Evolutionary conservation across 768 basidiomycete species (phyloP).

Genomic region (Lactifluus echinatus): DNA sequence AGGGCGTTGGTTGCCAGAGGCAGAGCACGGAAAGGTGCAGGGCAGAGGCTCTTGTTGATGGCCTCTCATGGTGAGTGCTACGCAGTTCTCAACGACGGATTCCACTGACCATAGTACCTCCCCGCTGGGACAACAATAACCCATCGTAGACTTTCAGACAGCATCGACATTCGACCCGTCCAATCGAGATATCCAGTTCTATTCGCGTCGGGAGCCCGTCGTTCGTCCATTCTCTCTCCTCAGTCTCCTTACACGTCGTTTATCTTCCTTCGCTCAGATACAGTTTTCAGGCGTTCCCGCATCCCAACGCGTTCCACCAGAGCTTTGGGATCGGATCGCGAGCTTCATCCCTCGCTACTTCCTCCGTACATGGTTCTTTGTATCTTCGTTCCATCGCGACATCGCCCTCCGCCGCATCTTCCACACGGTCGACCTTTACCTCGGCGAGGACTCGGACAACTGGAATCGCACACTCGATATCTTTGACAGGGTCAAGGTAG

Average conservation of each 20-base stretch:
- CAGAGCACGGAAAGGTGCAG: constrained; percentile 47
- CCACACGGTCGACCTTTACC: constrained; percentile 58
- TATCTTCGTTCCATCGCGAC: constrained; percentile 54
- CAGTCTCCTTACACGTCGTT: background rate
- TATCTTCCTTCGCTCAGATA: constrained; percentile 31
- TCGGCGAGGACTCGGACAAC: constrained; percentile 55
- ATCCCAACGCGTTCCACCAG: constrained; percentile 50
- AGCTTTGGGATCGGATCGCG: constrained; percentile 64
- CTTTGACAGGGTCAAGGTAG: constrained; percentile 56
- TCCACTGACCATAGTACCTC: background rate
- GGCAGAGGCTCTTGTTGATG: constrained; percentile 45
- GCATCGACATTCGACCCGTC: constrained; percentile 53
- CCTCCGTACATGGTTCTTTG: constrained; percentile 60
- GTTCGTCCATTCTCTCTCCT: constrained; percentile 27
- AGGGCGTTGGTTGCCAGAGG: constrained; percentile 51
- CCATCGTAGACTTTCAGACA: constrained; percentile 45
- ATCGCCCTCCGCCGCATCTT: constrained; percentile 60
- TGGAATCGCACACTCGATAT: constrained; percentile 56
- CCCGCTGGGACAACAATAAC: background rate
- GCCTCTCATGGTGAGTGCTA: constrained; percentile 47
- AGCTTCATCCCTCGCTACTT: constrained; percentile 53
- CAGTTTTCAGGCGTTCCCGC: constrained; percentile 48
- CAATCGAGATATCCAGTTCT: constrained; percentile 43
- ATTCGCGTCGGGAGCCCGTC: constrained; percentile 40
- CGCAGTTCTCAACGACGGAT: background rate